These are phyloP conservation scores for Hydnomerulius pinastri DNA, from an alignment of 768 basidiomycete species.

Conservation along the genomic window DNA sequence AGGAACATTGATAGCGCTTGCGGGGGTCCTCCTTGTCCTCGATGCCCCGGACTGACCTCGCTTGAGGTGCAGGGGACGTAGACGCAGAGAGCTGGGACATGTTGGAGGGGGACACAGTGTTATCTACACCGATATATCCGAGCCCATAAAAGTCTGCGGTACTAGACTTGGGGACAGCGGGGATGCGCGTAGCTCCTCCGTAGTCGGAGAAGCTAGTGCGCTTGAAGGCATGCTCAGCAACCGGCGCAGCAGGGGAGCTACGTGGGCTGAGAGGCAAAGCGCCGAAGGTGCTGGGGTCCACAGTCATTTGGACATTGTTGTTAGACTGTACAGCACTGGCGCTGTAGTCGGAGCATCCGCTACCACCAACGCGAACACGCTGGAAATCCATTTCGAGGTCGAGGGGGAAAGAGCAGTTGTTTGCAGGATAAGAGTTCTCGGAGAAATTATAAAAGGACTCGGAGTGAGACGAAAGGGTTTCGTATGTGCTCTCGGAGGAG, in stretches of 20 bases:
- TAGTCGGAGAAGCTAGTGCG: slow-evolving; percentile 73
- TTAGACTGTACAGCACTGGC: slow-evolving; percentile 38
- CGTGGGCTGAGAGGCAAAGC: slow-evolving; percentile 58
- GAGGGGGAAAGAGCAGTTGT: slow-evolving; percentile 58
- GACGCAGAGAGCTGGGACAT: slow-evolving; percentile 51
- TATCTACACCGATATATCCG: slow-evolving; percentile 34
- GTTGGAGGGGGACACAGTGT: slow-evolving; percentile 58
- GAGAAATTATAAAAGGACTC: slow-evolving; percentile 72
- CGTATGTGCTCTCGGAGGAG: slow-evolving; percentile 76
- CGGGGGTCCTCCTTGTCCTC: slow-evolving; percentile 65
- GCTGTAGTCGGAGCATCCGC: slow-evolving; percentile 53
- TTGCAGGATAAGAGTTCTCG: slow-evolving; percentile 50
- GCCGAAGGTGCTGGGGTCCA: slow-evolving; percentile 62
- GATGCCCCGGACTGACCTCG: slow-evolving; percentile 37
- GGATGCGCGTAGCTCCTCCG: slow-evolving; percentile 50
- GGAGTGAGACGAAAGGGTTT: slow-evolving; percentile 66
- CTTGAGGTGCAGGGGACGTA: slow-evolving; percentile 41
- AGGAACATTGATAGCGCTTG: slow-evolving; percentile 76
- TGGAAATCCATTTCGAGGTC: slow-evolving; percentile 78
- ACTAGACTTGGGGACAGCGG: slow-evolving; percentile 49
- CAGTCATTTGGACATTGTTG: slow-evolving; percentile 41
- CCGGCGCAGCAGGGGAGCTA: slow-evolving; percentile 44
- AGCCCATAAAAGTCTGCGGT: slow-evolving; percentile 49
- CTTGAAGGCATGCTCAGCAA: slow-evolving; percentile 27
- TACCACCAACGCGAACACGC: slow-evolving; percentile 53